Evolutionary conservation across 192 early-diverging fungal species (phyloP), one percentile per base, ranked within the genome.

Genomic region (Rhizoclosmatium globosum): DNA sequence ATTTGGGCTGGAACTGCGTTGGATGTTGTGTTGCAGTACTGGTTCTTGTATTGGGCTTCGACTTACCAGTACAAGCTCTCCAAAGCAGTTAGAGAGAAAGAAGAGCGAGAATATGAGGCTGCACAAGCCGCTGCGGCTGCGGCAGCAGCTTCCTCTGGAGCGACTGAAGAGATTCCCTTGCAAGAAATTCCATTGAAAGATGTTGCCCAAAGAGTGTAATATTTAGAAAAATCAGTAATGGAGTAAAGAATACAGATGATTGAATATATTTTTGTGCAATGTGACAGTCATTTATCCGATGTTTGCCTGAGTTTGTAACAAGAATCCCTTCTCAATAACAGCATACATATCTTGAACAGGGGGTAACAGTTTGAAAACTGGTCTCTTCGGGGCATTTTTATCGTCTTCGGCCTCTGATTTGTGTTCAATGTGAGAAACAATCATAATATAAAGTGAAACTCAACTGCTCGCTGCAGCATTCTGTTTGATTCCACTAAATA

Each of bases 311-410:
- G 50, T 53, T 17, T 53, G 60, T 21, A 62, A 7, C 19, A 62
- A 19, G 7, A 87, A 43, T 48, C 84, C 88, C 62, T 86, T 86
- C 58, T 89, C 86, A 56, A 89, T 87, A 21, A 89, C 57, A 45
- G 19, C 48, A 56, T 80, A 77, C 80, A 89, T 79, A 3, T 86
- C 84, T 13, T 53, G 53, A 15, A 73, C 64, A 3, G 79, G 31
- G 4, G 86, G 88, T 17, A 89, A 60, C 6, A 89, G 68, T 83
- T 85, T 89, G 74, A 87, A 89, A 19, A 89, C 21, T 1, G 84
- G 84, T 23, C 77, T 79, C 74, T 77, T 81, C 3, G 82, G 84
- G 45, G 71, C 45, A 7, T 78, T 73, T n/a, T 60, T 78, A 4
- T 82, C 77, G 2, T 68, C 79, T 39, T 77, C 69, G 47, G 71